Evolutionary conservation across 805 yeast genomes (phyloP).

Genomic region (Kuraishia cidri): DNA sequence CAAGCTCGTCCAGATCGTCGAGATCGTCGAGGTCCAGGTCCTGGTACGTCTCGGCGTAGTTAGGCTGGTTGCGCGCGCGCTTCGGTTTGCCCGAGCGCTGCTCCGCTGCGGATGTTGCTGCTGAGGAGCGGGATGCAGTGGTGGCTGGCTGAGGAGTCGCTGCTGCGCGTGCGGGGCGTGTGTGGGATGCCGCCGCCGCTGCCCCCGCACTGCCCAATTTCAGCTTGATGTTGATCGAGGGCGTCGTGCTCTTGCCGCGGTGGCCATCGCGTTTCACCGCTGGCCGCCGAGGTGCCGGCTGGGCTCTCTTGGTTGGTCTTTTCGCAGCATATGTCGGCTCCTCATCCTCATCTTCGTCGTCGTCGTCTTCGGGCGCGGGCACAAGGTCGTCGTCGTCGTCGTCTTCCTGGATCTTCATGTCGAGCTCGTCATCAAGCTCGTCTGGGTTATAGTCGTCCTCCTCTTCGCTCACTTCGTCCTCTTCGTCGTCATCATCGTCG

Average conservation of each 20-base stretch:
- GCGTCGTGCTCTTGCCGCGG: no score
- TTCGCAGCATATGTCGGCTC: constrained; percentile 4
- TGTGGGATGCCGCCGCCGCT: no score
- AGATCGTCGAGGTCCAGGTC: no score
- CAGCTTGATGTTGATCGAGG: no score
- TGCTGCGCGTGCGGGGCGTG: no score
- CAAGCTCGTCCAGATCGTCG: constrained; percentile 11
- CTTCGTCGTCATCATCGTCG: constrained; percentile 7
- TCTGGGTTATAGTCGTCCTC: constrained; percentile 10
- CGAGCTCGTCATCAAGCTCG: constrained; percentile 10
- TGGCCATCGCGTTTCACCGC: no score
- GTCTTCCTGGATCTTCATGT: constrained; percentile 12
- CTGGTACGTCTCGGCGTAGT: constrained; percentile 10
- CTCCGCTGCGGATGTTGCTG: background rate
- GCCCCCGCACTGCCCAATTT: no score
- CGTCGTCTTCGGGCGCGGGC: constrained; percentile 1
- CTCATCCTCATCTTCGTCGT: constrained; percentile 2
- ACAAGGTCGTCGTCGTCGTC: constrained; percentile 12
- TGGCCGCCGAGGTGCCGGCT: no score
- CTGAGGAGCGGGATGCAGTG: no score
- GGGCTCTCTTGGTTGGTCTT: constrained; percentile 6
- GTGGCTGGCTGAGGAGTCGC: no score
- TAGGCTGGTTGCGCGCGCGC: constrained; percentile 3
- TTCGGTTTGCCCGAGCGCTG: constrained; percentile 1
- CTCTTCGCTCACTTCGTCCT: constrained; percentile 8